These are phyloP conservation scores for Zalaria sp. DNA, from an alignment of 2,329 filamentous ascomycete species.

Conservation along the genomic window DNA sequence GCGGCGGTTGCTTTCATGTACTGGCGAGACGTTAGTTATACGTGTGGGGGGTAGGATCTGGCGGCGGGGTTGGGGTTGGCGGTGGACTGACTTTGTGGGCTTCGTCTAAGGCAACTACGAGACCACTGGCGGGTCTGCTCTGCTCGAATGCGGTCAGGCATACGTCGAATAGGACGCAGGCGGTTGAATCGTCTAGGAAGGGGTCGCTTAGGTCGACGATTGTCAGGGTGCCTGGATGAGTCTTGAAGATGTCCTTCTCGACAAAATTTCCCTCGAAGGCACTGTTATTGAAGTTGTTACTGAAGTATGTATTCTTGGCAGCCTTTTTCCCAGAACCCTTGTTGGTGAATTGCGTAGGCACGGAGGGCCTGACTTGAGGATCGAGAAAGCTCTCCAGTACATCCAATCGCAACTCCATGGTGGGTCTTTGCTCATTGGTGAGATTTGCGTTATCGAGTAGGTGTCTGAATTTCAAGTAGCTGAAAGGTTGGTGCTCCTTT, in stretches of 20 bases:
- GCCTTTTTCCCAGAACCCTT: not conserved
- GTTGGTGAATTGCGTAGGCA: no score
- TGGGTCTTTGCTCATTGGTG: slow-evolving; percentile 34
- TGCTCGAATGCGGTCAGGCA: slow-evolving; percentile 53
- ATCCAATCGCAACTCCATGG: slow-evolving; percentile 47
- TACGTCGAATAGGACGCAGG: slow-evolving; percentile 61
- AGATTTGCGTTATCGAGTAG: slow-evolving; percentile 26
- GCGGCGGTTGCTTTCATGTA: slow-evolving; percentile 48
- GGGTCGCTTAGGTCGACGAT: slow-evolving; percentile 63
- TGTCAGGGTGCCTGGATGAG: slow-evolving; percentile 38
- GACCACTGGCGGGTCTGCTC: slow-evolving; percentile 26
- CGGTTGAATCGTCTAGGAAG: slow-evolving; percentile 50
- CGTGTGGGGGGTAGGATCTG: no score
- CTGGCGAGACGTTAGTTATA: not conserved
- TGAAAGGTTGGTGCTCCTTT: slow-evolving; percentile 28
- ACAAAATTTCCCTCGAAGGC: slow-evolving; percentile 1
- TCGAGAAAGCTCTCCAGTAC: slow-evolving; percentile 52
- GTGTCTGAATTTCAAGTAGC: slow-evolving; percentile 35
- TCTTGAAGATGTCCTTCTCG: slow-evolving; percentile 11
- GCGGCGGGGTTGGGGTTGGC: no score
- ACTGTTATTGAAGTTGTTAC: no score
- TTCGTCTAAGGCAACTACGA: slow-evolving; percentile 59
- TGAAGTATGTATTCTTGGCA: not conserved
- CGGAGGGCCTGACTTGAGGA: not conserved
- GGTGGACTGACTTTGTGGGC: slow-evolving; percentile 51